Evolutionary conservation across 2,329 filamentous ascomycete genomes (phyloP).

Genomic region (Botrytis elliptica): DNA sequence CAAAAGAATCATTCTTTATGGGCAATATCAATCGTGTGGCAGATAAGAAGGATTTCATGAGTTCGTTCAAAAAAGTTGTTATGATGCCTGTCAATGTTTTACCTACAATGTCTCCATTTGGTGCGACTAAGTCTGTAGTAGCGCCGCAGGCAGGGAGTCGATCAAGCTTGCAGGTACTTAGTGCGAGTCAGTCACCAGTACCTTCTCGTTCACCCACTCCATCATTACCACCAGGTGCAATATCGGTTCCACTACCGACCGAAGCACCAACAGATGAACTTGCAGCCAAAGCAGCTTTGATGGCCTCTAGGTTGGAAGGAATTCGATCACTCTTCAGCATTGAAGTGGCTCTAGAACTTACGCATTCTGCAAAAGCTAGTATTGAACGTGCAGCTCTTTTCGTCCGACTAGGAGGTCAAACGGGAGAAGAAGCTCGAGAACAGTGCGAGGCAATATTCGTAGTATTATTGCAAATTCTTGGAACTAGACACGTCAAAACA

Average conservation of each 20-base stretch:
- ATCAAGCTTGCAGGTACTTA: constrained; percentile 36
- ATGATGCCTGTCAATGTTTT: constrained; percentile 98
- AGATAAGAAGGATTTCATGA: constrained; percentile 94
- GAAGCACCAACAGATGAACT: constrained; percentile 87
- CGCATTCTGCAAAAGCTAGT: constrained; percentile 83
- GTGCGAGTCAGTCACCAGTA: constrained; percentile 28
- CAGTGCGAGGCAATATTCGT: constrained; percentile 92
- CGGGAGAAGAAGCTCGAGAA: constrained; percentile 78
- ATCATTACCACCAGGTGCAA: constrained; percentile 40
- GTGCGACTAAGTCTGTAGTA: constrained; percentile 39
- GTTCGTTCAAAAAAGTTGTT: constrained; percentile 96
- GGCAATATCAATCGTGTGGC: constrained; percentile 90
- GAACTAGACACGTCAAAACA: constrained; percentile 81
- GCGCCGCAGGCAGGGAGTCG: constrained; percentile 28
- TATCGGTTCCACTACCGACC: constrained; percentile 45
- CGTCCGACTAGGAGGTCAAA: constrained; percentile 74
- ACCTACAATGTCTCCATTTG: constrained; percentile 61
- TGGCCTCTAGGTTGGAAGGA: constrained; percentile 90
- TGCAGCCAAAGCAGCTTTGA: constrained; percentile 94
- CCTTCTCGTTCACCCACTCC: constrained; percentile 53
- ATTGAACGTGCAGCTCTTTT: constrained; percentile 84
- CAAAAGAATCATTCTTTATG: constrained; percentile 93
- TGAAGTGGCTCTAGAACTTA: constrained; percentile 85
- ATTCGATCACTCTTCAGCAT: constrained; percentile 96
- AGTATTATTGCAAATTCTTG: constrained; percentile 76